Evolutionary conservation across 1,284 basidiomycete genomes (phyloP), one percentile per base, ranked within the genome.

Genomic region (Microbotryum intermedium): DNA sequence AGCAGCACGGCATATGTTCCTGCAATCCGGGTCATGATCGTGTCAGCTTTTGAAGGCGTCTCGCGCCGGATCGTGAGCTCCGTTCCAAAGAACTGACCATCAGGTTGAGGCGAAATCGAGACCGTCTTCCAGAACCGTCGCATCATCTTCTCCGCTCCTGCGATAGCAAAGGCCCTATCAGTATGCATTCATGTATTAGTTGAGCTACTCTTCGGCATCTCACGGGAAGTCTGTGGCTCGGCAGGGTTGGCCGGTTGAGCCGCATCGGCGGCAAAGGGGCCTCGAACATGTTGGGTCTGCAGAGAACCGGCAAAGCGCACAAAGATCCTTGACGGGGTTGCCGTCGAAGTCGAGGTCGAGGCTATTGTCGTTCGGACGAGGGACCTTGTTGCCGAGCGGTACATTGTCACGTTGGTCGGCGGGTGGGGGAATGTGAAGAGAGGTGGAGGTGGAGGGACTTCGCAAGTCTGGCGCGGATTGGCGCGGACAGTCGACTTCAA

Each of bases 81-180:
- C n/a, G n/a, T n/a, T 16, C 46, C 11, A 49, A 28, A 48, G 18
- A 39, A 10, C 26, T 34, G 50, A 76, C 77, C 79, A 34, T 80
- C 78, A 57, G 72, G 68, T 29, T 80, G 80, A 60, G 80, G 76
- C 63, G 85, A 83, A 59, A 94, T 78, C 29, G 81, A 82, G 18
- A 91, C 91, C 1, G 81, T 82, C 72, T 91, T 91, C 92, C 92
- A 97, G 73, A 97, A 97, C 29, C 92, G 79, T 64, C 86, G 85
- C 73, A 90, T 77, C 2, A 87, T 88, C 42, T 83, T 81, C 75
- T 94, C 88, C 20, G 89, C 90, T 66, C 86, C 91, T 93, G 72
- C 18, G 20, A 25, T 1, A 9, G 18, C 6, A 2, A 0, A 8
- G 21, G 13, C n/a, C 25, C 3, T 11, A 26, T 61, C 44, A 61